Base-by-base conservation (phyloP, 129 eudicot genomes). In the Ambrosia trifida region DNA sequence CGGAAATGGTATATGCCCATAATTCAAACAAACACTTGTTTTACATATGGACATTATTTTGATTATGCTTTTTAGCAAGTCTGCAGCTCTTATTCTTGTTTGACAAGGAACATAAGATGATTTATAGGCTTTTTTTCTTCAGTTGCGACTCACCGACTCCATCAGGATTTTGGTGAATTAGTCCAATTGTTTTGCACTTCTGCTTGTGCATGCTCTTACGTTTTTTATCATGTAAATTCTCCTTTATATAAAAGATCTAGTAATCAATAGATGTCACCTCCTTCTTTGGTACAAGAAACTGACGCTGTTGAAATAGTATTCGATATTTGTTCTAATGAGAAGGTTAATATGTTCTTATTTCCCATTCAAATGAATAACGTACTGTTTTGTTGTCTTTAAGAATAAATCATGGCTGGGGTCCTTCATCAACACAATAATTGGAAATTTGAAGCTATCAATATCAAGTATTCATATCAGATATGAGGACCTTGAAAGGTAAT, bases 341-440 rank as follows among this genome's bases (percentile, higher is more conserved):
- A 57, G 50, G 41, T 67, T 11, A 46, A 61, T 40, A 41, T 69
- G 52, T 40, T 73, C 17, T 46, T 33, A 60, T 72, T 31, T 75
- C 58, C 57, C 72, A 76, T 79, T 57, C 16, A 67, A 36, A 68
- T 82, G 49, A 67, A 31, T 83, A 72, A 68, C 64, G 59, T 69
- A 66, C 73, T 63, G 60, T 68, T 58, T 53, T 69, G 12, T 75
- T 80, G 62, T 84, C 68, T 76, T 80, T 40, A 16, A 95, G 99
- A 95, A 95, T 64, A 87, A 88, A 72, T 86, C 99, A 53, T 95
- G 99, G 99, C 82, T 95, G 78, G 99, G 99, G 75, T 95, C 99
- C 66, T 78, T 95, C 75, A 87, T 95, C 77, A 83, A 86, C 85
- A 95, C 99, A 32, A 85, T 95, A 58, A 90, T 95, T 33, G 99